Evolutionary conservation across 768 basidiomycete species (phyloP).

Genomic region (Rhodotorula diobovata): DNA sequence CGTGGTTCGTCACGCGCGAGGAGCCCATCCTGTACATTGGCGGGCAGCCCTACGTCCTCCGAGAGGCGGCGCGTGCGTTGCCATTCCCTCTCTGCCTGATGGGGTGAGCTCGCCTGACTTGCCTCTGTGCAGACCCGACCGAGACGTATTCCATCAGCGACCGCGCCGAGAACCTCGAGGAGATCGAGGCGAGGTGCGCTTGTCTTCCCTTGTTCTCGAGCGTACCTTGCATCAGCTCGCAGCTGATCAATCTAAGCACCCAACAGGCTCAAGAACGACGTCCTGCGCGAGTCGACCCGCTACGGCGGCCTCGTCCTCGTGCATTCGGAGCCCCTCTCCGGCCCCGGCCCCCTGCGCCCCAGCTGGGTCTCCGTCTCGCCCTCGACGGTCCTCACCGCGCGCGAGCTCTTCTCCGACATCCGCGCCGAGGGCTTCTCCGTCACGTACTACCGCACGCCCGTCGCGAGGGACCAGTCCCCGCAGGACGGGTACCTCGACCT

Average conservation of each 20-base stretch:
- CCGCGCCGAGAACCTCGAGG: constrained; percentile 90
- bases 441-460: constrained; percentile 90
- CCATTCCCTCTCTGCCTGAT: neutral
- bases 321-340: constrained; percentile 56
- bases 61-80: constrained; percentile 58
- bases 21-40: constrained; percentile 83
- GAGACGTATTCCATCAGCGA: constrained; percentile 75
- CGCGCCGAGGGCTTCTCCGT: constrained; percentile 34
- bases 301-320: constrained; percentile 87
- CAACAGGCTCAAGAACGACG: constrained; percentile 78
- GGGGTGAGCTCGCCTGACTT: neutral
- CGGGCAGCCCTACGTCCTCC: constrained; percentile 83
- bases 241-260: neutral
- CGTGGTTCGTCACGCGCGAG: constrained; percentile 96
- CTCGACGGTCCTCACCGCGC: constrained; percentile 83
- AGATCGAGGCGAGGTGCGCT: constrained; percentile 59
- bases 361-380: constrained; percentile 92
- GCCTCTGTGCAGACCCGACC: constrained; percentile 61
- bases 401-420: constrained; percentile 59
- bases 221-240: accelerated
- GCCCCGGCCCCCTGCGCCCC: constrained; percentile 62
- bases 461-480: constrained; percentile 83
- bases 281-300: constrained; percentile 74
- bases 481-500: constrained; percentile 97
- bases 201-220: neutral